Evolutionary conservation across 352 stramenopile species (phyloP), one percentile per base, ranked within the genome.

Genomic region (Phytophthora gonapodyides): DNA sequence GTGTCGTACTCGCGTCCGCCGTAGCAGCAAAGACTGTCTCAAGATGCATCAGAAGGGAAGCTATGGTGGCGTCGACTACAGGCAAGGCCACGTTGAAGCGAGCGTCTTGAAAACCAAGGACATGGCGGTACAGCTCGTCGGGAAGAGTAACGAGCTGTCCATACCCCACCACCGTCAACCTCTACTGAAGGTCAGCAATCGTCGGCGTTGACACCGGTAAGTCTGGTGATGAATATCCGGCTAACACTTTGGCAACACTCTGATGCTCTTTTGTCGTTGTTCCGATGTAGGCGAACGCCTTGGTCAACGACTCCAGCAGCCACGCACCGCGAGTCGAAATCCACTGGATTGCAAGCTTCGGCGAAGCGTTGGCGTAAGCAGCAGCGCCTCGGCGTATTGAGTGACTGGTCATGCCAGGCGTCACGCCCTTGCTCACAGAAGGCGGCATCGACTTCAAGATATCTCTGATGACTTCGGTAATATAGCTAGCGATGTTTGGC

Each of bases 221-320:
- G 47, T 65, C 47, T 21, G 55, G 48, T 5, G 49, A 13, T 30
- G 33, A 1, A 17, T 65, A 66, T 0, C 43, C 48, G 13, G 31
- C 56, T 0, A 66, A 40, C 3, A 61, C 62, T 27, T 73, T 62
- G 2, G 7, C 53, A 2, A 73, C 54, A 9, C 31, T 50, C 15
- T 65, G 59, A 30, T 69, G 53, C 15, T 69, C 65, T 13, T 37
- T 53, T 8, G 48, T 69, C 19, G 47, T 73, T 0, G 42, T 66
- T 27, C 65, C 59, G 34, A 66, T 73, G 36, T 65, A 73, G 11
- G 52, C 64, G 43, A 73, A 66, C 1, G 43, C 48, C 8, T 73
- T 69, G 0, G 48, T 52, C 6, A 61, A 44, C 0, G 53, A 65
- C 15, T 63, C 48, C 2, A 63, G 38, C 13, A 69, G 43, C 41